Percentiles rank a stretch among this genome's conserved stretches.
Evolutionary conservation across 73 alveolate genomes (phyloP).

Genomic region (Paramecium tetraurelia): DNA sequence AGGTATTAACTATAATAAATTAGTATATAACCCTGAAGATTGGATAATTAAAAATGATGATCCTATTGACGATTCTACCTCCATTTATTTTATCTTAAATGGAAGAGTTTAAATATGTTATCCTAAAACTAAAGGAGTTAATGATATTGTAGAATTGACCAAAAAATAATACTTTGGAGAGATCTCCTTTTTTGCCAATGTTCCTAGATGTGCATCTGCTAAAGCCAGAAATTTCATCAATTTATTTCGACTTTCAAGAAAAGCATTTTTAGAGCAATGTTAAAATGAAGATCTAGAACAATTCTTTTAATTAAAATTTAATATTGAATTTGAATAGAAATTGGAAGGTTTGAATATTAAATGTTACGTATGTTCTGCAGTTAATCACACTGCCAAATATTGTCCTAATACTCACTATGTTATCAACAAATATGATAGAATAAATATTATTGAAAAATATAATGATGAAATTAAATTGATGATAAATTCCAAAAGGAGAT

Average conservation of each 20-base stretch:
- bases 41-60: neutral
- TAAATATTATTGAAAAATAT: neutral
- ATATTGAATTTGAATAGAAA: slow-evolving; percentile 15
- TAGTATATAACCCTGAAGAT: slow-evolving; percentile 27
- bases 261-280: neutral
- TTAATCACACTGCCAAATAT: neutral
- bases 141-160: neutral
- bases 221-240: slow-evolving; percentile 58
- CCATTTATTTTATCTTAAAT: neutral
- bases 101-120: slow-evolving; percentile 16
- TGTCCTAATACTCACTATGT: slow-evolving; percentile 25
- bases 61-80: neutral
- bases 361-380: neutral
- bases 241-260: neutral
- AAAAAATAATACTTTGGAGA: slow-evolving; percentile 68
- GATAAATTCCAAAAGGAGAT: neutral
- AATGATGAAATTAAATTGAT: neutral
- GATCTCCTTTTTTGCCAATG: slow-evolving; percentile 64
- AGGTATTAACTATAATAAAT: neutral
- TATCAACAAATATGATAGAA: neutral
- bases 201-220: slow-evolving; percentile 63
- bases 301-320: neutral
- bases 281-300: neutral
- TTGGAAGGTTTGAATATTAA: neutral
- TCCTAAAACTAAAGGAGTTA: neutral